phyloP scores from a whole-genome alignment of 2,329 filamentous ascomycete genomes.

The Fusarium mexicanum region DNA sequence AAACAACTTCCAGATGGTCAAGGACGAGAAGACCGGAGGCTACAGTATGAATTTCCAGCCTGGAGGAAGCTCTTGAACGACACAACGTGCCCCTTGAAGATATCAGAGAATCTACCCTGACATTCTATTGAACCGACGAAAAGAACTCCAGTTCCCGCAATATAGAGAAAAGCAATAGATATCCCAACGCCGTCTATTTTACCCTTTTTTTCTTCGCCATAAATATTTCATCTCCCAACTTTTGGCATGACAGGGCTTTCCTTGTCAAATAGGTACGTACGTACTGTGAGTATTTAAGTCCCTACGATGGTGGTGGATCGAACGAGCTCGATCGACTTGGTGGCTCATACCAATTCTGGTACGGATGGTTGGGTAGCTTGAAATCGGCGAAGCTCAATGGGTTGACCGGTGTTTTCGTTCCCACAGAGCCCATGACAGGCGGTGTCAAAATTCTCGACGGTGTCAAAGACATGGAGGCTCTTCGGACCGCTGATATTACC shows the following conservation, averaged over 20 bases:
- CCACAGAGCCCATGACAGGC: constrained; percentile 42
- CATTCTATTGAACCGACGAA: neutral
- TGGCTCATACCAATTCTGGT: constrained; percentile 82
- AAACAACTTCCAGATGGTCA: constrained; percentile 92
- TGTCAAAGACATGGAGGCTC: constrained; percentile 16
- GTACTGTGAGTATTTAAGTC: neutral
- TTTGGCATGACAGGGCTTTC: neutral
- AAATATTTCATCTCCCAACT: neutral
- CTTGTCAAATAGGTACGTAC: neutral
- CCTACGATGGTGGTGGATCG: constrained; percentile 22
- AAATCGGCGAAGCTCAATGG: constrained; percentile 82
- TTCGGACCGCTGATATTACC: constrained; percentile 2
- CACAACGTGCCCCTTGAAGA: neutral
- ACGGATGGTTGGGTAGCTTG: constrained; percentile 80
- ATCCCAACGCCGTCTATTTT: constrained; percentile 23
- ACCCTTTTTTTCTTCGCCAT: neutral
- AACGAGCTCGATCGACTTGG: constrained; percentile 59
- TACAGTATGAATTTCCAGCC: constrained; percentile 89
- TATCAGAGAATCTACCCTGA: neutral
- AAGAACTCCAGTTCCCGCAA: neutral
- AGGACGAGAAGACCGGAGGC: constrained; percentile 88
- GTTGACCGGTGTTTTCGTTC: constrained; percentile 63
- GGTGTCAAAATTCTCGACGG: constrained; percentile 34
- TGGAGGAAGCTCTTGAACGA: constrained; percentile 30
- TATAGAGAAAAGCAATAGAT: constrained; percentile 33